These are phyloP conservation scores for Maudiozyma bulderi DNA, from an alignment of 805 yeast genomes.

Conservation along the genomic window DNA sequence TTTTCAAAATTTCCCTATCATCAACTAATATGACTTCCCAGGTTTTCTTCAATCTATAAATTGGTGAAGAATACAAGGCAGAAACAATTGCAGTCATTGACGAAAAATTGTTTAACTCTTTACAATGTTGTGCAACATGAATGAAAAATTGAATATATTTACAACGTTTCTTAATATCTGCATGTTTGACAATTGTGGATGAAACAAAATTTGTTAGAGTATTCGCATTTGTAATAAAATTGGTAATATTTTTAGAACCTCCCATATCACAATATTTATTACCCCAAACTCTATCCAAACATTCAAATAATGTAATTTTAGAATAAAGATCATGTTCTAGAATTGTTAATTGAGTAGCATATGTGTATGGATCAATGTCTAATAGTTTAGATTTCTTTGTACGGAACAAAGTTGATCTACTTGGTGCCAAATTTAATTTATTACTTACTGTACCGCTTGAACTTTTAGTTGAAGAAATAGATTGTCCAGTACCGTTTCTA, in stretches of 20 bases:
- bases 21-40: conserved; percentile 62
- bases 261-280: conserved; percentile 50
- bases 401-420: conserved; percentile 13
- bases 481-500: neutral
- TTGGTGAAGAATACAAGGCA: conserved; percentile 77
- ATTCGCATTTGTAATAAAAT: conserved; percentile 67
- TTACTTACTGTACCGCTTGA: no score
- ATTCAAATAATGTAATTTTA: conserved; percentile 61
- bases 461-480: neutral
- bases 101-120: conserved; percentile 69
- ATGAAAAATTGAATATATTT: conserved; percentile 63
- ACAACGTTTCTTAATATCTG: conserved; percentile 59
- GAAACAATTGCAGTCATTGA: conserved; percentile 90
- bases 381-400: conserved; percentile 39
- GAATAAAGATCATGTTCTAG: conserved; percentile 61
- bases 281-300: conserved; percentile 71
- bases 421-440: neutral
- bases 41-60: conserved; percentile 73
- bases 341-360: conserved; percentile 81
- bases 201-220: conserved; percentile 75
- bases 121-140: conserved; percentile 67
- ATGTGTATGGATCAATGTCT: conserved; percentile 63
- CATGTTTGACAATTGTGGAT: conserved; percentile 56
- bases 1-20: conserved; percentile 43
- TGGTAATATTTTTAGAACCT: conserved; percentile 45